phyloP scores from a whole-genome alignment of 2,329 filamentous ascomycete species.

The Xylariaceae sp. region DNA sequence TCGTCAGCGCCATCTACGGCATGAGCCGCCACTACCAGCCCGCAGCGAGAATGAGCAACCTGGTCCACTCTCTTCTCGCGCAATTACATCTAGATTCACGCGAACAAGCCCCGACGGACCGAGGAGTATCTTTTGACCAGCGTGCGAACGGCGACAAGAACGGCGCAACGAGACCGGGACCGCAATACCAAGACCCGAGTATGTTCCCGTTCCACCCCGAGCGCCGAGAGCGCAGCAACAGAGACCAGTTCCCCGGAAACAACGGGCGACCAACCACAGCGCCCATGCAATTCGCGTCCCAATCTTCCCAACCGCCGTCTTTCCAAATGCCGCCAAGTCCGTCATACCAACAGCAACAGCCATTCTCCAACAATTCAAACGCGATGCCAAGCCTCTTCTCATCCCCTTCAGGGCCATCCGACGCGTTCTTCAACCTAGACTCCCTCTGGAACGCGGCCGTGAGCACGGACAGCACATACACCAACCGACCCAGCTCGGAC shows the following conservation, averaged over 20 bases:
- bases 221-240: neutral
- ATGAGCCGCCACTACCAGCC: constrained; percentile 21
- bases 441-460: constrained; percentile 7
- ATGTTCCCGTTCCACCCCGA: neutral
- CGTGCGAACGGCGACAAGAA: neutral
- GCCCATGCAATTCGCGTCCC: neutral
- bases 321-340: constrained; percentile 5
- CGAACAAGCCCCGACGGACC: neutral
- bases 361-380: neutral
- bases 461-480: neutral
- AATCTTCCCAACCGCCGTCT: neutral
- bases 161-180: neutral
- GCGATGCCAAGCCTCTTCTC: constrained; percentile 4
- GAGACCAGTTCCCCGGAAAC: neutral
- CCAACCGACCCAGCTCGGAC: constrained; percentile 8
- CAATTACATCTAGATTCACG: constrained; percentile 3
- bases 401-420: neutral
- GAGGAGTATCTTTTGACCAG: neutral
- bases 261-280: neutral
- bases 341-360: neutral
- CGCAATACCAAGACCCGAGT: neutral
- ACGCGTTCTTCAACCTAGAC: constrained; percentile 4
- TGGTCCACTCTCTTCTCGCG: constrained; percentile 14
- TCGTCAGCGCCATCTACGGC: constrained; percentile 9
- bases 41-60: constrained; percentile 6